phyloP scores from a whole-genome alignment of 2,329 filamentous ascomycete species.

The Cladophialophora bantiana region DNA sequence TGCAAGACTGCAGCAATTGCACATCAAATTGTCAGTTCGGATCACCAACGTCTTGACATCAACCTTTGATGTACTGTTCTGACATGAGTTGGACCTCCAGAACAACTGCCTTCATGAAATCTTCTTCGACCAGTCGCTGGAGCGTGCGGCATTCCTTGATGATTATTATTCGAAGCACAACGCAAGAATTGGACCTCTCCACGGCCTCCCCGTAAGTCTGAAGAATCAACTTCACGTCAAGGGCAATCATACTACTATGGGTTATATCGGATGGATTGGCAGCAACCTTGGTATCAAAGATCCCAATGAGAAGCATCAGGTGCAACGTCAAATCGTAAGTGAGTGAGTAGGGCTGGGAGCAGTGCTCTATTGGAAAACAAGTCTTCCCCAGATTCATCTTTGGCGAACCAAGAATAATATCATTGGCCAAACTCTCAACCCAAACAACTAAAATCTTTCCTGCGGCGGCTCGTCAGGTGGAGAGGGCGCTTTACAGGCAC shows the following conservation, averaged over 20 bases:
- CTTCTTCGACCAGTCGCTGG: conserved; percentile 55
- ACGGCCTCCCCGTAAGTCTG: conserved; percentile 65
- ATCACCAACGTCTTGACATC: too few relatives aligned
- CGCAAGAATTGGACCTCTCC: conserved; percentile 61
- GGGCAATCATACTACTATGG: conserved; percentile 63
- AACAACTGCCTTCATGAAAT: conserved; percentile 49
- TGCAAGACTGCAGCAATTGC: too few relatives aligned
- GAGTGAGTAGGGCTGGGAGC: conserved; percentile 59
- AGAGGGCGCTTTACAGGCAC: conserved; percentile 63
- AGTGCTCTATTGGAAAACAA: conserved; percentile 62
- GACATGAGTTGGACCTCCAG: conserved; percentile 3
- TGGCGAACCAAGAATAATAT: conserved; percentile 66
- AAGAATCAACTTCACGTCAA: conserved; percentile 57
- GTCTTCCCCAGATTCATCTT: conserved; percentile 64
- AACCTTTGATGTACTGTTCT: too few relatives aligned
- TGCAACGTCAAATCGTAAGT: conserved; percentile 59
- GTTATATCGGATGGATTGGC: conserved; percentile 69
- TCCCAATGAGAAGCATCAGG: conserved; percentile 56
- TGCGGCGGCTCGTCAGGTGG: conserved; percentile 66
- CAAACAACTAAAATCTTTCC: conserved; percentile 61
- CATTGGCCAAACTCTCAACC: conserved; percentile 64
- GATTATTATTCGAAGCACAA: conserved; percentile 44
- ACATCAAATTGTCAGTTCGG: too few relatives aligned
- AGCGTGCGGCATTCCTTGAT: conserved; percentile 66
- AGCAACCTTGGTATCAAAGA: conserved; percentile 59